phyloP scores from a whole-genome alignment of 2,329 filamentous ascomycete genomes.

The Tolypocladium album region DNA sequence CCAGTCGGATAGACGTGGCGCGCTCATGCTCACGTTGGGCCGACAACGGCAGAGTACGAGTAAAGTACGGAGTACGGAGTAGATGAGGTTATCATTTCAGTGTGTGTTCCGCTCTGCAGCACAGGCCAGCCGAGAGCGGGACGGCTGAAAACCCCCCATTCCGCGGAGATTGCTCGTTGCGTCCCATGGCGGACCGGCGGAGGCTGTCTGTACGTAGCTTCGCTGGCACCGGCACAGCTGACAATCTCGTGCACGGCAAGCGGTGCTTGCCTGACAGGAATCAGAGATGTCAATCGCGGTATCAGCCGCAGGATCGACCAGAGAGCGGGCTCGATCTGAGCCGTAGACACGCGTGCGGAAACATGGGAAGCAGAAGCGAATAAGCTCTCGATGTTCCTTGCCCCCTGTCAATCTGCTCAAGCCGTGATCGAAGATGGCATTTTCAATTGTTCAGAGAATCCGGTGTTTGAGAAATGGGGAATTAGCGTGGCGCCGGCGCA shows the following conservation, averaged over 20 bases:
- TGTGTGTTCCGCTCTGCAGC: no score
- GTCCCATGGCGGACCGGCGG: neutral
- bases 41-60: neutral
- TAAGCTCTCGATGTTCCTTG: neutral
- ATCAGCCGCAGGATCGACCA: neutral
- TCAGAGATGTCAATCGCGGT: neutral
- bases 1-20: neutral
- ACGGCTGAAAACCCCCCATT: no score
- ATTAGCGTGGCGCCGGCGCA: neutral
- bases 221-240: neutral
- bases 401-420: no score
- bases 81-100: neutral
- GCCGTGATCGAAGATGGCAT: neutral
- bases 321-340: neutral
- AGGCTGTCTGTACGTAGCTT: neutral
- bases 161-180: neutral
- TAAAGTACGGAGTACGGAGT: no score
- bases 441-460: neutral
- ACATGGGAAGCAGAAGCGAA: neutral
- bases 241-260: no score
- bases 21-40: neutral
- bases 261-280: neutral
- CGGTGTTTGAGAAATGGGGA: neutral
- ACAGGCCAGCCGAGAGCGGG: no score
- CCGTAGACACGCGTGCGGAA: neutral